Evolutionary conservation across 441 rosid genomes (phyloP), one percentile per base, ranked within the genome.

Genomic region (Euphorbia celastroides): DNA sequence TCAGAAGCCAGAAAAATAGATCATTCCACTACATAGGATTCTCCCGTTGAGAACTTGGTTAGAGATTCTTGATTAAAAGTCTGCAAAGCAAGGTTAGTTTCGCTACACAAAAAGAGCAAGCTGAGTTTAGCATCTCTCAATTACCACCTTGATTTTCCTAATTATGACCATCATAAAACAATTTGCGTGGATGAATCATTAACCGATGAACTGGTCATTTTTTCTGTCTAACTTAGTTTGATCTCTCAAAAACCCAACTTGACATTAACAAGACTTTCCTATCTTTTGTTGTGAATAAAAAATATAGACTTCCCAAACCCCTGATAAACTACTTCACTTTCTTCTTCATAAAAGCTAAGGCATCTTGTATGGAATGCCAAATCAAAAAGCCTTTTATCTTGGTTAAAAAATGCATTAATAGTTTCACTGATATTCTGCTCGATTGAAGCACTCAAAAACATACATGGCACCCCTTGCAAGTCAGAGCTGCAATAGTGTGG

Each of bases 1-100:
- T 44, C 22, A 23, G 52, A 52, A 48, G 27, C 48, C 48, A 50
- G 14, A 32, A 65, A 27, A 64, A n/a, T 19, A 64, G 42, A 48
- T 36, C 19, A 48, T 36, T 28, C 22, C 23, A 25, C n/a, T 50
- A n/a, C 8, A 22, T 46, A 19, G 38, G 38, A 34, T 3, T 23
- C 50, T 38, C 22, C 14, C 17, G 10, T 20, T 13, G n/a, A 38
- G 13, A 61, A 41, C 20, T 26, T 12, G 8, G 52, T 46, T 1
- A 19, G 2, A 41, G 6, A 23, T 61, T 9, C 52, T 23, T 12
- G 27, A n/a, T 2, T 31, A 31, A n/a, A 16, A 32, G 42, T 2
- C 10, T 20, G 23, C 42, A 59, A 19, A 19, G 30, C 44, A 59
- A 57, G 62, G 62, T 57, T 30, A 57, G 17, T 26, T 56, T 57